Evolutionary conservation across 768 basidiomycete genomes (phyloP), one percentile per base, ranked within the genome.

Genomic region (Lentinus brumalis): DNA sequence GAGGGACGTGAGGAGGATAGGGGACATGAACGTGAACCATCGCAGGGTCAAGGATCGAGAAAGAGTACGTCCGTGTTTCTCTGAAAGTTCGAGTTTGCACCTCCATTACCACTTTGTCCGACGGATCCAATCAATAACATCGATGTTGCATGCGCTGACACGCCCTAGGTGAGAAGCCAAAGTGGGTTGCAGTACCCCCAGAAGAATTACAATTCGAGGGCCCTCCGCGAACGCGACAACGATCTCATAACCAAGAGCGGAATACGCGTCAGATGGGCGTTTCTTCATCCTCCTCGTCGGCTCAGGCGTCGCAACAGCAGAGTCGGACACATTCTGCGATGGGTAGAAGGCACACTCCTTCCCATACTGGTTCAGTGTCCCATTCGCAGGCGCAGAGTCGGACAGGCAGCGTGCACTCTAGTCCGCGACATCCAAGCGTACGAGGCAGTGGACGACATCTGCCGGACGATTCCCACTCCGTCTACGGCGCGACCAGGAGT

Each of bases 181-280:
- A 86, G 73, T 86, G 86, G 86, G 78, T 81, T 0, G 77, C 78
- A n/a, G 83, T 86, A 45, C 84, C 85, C 2, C 74, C 82, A 0
- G 74, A 78, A 54, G 85, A 86, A 65, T 75, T 86, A 15, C 82
- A 82, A 66, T 83, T 82, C 6, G 61, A 62, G 78, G 83, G 15
- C 78, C 80, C 11, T 83, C 85, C 62, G 77, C 79, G 70, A 14
- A 44, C 63, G 6, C 59, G 63, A 56, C 56, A 61, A 46, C 69
- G 68, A n/a, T 65, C 26, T 50, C 67, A 42, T 61, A 73, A 21
- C 69, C 68, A 39, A 73, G 73, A 56, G 64, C 70, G 35, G 16
- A 52, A 61, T 32, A 18, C 32, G 14, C 57, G 60, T 18, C 55
- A 62, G 14, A 32, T 44, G 6, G 58, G 50, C n/a, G 50, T 53